Evolutionary conservation across 176 grass and related monocot genomes (phyloP).

Genomic region (Secale cereale): DNA sequence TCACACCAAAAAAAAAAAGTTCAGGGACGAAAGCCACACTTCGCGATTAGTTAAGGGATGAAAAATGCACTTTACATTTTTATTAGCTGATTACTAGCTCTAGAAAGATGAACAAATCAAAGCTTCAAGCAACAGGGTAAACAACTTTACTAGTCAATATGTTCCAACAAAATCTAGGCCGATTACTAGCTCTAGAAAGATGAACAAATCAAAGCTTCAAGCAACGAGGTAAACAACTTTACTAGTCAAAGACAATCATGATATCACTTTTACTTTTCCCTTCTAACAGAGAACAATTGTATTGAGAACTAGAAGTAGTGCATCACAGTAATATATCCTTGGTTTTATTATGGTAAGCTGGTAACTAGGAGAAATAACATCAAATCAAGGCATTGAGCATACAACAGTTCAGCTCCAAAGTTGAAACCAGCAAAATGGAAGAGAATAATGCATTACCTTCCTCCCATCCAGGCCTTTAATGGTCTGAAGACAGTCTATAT

Average conservation of each 20-base stretch:
- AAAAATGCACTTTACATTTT: too few relatives aligned
- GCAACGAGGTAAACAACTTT: not conserved
- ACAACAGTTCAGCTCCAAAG: conserved; percentile 12
- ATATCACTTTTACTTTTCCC: not conserved
- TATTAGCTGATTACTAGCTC: too few relatives aligned
- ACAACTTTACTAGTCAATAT: not conserved
- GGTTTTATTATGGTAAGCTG: not conserved
- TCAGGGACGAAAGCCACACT: too few relatives aligned
- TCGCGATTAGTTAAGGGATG: too few relatives aligned
- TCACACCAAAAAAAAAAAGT: too few relatives aligned
- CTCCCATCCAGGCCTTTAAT: conserved; percentile 88
- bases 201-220: not conserved
- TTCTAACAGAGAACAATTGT: not conserved
- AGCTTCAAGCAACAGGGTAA: too few relatives aligned
- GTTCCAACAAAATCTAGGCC: not conserved
- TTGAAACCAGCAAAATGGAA: conserved; percentile 22
- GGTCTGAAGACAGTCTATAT: conserved; percentile 85
- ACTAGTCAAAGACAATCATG: not conserved
- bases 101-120: too few relatives aligned
- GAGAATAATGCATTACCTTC: conserved; percentile 41
- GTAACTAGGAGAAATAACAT: not conserved
- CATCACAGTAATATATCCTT: not conserved
- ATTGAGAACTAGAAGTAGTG: not conserved
- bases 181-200: not conserved
- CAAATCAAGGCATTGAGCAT: not conserved